phyloP scores from a whole-genome alignment of 345 rosid species.

The Odontarrhena argentea region DNA sequence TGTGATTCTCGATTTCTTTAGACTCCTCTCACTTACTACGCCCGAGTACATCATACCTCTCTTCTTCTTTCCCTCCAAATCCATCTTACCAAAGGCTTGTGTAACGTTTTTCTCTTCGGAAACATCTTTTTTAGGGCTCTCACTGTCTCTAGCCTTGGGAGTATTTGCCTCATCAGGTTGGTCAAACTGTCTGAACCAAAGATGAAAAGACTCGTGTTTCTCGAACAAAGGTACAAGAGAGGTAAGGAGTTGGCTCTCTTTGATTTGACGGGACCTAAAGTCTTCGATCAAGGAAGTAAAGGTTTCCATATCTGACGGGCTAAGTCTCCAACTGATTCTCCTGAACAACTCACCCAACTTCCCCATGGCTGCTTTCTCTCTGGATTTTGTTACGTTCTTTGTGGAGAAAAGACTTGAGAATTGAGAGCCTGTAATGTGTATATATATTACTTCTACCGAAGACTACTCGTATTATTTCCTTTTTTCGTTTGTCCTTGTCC shows the following conservation, averaged over 20 bases:
- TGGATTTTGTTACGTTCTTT: too few relatives aligned
- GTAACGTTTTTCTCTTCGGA: not conserved
- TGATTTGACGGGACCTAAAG: not conserved
- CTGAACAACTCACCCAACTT: not conserved
- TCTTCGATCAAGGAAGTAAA: not conserved
- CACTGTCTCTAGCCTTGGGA: not conserved
- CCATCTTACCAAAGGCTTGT: not conserved
- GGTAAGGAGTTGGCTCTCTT: not conserved
- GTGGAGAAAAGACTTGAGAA: too few relatives aligned
- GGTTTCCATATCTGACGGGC: not conserved
- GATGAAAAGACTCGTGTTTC: not conserved
- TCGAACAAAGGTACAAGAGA: constrained; percentile 5
- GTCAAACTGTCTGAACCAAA: not conserved
- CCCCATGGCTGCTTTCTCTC: too few relatives aligned
- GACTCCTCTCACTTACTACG: too few relatives aligned
- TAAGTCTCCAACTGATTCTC: not conserved
- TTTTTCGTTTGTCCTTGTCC: too few relatives aligned
- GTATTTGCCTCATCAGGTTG: not conserved
- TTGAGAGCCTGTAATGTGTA: too few relatives aligned
- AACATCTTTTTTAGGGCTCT: not conserved
- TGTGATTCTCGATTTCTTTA: not conserved
- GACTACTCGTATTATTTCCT: too few relatives aligned
- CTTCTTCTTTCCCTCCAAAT: not conserved
- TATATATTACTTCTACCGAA: too few relatives aligned
- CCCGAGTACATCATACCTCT: too few relatives aligned